A percentile compares a stretch with the other conserved stretches of the same genome.
Evolutionary conservation across 345 rosid genomes (phyloP).

Genomic region (Hibiscus syriacus): DNA sequence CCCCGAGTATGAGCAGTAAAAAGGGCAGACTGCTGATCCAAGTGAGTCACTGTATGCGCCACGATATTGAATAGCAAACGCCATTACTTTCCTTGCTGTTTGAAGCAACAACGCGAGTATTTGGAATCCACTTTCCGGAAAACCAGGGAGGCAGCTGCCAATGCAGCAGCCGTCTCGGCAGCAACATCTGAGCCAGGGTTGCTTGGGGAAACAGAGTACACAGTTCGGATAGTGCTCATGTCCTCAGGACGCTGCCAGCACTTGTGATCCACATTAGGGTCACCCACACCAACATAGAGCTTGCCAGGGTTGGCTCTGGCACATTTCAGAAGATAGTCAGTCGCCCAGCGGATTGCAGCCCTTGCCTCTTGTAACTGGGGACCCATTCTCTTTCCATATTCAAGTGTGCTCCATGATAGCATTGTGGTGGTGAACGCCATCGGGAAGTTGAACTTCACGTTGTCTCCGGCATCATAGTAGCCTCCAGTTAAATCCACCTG

Average conservation of each 20-base stretch:
- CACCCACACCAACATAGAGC: constrained; percentile 90
- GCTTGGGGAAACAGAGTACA: constrained; percentile 62
- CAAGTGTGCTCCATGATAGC: constrained; percentile 84
- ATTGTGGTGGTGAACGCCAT: constrained; percentile 93
- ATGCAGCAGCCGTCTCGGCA: constrained; percentile 77
- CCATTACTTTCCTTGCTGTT: constrained; percentile 61
- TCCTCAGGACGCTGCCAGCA: constrained; percentile 98
- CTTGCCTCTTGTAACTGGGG: constrained; percentile 47
- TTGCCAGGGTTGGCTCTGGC: constrained; percentile 65
- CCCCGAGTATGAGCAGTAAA: constrained; percentile 90
- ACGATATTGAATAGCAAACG: constrained; percentile 65
- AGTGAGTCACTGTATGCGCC: constrained; percentile 86
- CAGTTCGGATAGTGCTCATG: constrained; percentile 73
- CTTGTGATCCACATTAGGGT: constrained; percentile 79
- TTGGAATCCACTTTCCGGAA: constrained; percentile 49
- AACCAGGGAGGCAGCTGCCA: constrained; percentile 91
- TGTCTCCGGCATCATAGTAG: constrained; percentile 93
- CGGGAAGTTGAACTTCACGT: constrained; percentile 84
- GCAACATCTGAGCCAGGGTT: constrained; percentile 93
- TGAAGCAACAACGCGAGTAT: constrained; percentile 44
- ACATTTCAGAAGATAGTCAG: constrained; percentile 79
- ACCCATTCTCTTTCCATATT: constrained; percentile 70
- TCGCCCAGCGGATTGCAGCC: constrained; percentile 73
- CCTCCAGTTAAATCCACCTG: constrained; percentile 89
- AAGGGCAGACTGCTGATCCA: constrained; percentile 71